Evolutionary conservation across 352 stramenopile genomes (phyloP).

Genomic region (Elongisporangium prolatum): DNA sequence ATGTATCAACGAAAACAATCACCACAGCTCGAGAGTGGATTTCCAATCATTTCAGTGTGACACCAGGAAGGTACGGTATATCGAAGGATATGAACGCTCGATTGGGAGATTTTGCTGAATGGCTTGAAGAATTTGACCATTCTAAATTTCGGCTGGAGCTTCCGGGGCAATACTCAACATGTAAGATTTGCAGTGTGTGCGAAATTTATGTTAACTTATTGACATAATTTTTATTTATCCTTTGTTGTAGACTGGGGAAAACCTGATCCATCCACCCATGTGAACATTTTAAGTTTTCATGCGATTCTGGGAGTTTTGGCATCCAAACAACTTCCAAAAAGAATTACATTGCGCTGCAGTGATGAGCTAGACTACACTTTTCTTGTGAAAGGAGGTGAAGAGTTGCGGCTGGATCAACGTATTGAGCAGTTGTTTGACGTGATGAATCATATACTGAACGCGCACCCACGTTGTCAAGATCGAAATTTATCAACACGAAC

Average conservation of each 20-base stretch:
- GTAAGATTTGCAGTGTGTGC: constrained; percentile 31
- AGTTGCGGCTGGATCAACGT: constrained; percentile 88
- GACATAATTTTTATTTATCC: constrained; percentile 1
- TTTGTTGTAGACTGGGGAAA: constrained; percentile 72
- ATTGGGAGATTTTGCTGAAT: constrained; percentile 81
- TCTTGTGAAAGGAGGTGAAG: constrained; percentile 89
- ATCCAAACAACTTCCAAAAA: constrained; percentile 85
- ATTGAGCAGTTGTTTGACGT: constrained; percentile 91
- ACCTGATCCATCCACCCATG: constrained; percentile 55
- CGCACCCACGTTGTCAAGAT: constrained; percentile 58
- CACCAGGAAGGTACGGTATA: constrained; percentile 63
- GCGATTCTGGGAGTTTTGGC: constrained; percentile 71
- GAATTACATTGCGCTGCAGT: constrained; percentile 74
- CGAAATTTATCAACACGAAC: constrained; percentile 61
- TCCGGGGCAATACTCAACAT: constrained; percentile 69
- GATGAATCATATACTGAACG: constrained; percentile 87
- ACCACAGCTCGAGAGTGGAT: constrained; percentile 64
- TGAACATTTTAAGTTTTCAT: constrained; percentile 70
- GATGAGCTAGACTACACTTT: constrained; percentile 84
- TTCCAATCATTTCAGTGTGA: constrained; percentile 62
- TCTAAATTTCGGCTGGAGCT: constrained; percentile 62
- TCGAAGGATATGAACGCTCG: constrained; percentile 78
- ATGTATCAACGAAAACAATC: constrained; percentile 50
- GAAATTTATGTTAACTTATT: neutral
- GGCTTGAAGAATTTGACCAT: constrained; percentile 82